Evolutionary conservation across 2,329 filamentous ascomycete genomes (phyloP).

Genomic region (Arthroderma uncinatum): DNA sequence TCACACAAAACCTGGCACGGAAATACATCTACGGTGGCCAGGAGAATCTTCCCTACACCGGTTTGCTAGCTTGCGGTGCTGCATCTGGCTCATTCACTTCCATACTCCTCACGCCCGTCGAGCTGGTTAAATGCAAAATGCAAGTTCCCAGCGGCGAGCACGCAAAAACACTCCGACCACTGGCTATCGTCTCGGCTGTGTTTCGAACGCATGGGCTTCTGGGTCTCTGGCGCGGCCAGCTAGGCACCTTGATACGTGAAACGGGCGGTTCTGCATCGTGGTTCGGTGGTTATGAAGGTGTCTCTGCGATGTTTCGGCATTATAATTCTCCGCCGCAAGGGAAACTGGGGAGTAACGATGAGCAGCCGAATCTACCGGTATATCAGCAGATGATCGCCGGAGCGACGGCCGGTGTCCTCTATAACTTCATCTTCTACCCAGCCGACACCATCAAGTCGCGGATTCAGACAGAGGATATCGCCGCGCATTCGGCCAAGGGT

Average conservation of each 20-base stretch:
- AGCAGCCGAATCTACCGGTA: slow-evolving; percentile 53
- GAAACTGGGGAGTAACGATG: slow-evolving; percentile 11
- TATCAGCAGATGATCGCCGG: slow-evolving; percentile 83
- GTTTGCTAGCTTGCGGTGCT: slow-evolving; percentile 69
- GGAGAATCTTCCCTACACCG: slow-evolving; percentile 58
- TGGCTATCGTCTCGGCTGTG: slow-evolving; percentile 64
- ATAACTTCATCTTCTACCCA: slow-evolving; percentile 96
- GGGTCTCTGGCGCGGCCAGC: slow-evolving; percentile 91
- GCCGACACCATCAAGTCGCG: slow-evolving; percentile 95
- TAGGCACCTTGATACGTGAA: slow-evolving; percentile 87
- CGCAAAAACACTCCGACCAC: slow-evolving; percentile 47
- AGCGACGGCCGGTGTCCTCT: slow-evolving; percentile 77
- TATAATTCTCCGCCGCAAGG: slow-evolving; percentile 34
- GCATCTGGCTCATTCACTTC: slow-evolving; percentile 83
- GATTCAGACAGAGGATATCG: slow-evolving; percentile 78
- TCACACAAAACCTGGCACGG: slow-evolving; percentile 52
- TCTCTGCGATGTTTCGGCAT: slow-evolving; percentile 57
- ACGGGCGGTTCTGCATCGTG: slow-evolving; percentile 87
- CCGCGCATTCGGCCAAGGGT: slow-evolving; percentile 21
- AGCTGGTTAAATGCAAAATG: slow-evolving; percentile 97
- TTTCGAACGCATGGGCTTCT: slow-evolving; percentile 69
- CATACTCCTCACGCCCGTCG: slow-evolving; percentile 82
- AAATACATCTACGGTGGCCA: slow-evolving; percentile 46
- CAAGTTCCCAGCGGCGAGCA: slow-evolving; percentile 56
- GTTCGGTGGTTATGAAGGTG: slow-evolving; percentile 85